Evolutionary conservation across 2,329 filamentous ascomycete genomes (phyloP), one percentile per base, ranked within the genome.

Genomic region (Ophiostoma piceae): DNA sequence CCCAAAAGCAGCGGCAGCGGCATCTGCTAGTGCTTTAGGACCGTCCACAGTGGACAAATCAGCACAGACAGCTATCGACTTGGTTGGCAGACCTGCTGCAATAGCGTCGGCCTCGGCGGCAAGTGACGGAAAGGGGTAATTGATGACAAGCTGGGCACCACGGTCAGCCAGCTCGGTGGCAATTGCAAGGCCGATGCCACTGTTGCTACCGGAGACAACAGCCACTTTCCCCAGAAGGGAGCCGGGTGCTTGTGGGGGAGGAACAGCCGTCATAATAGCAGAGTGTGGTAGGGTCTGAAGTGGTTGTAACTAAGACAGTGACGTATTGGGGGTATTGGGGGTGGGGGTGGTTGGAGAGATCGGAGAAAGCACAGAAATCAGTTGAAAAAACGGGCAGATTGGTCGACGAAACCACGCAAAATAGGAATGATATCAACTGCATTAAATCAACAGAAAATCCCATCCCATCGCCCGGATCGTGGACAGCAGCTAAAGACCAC

Each of bases 141-240:
- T 85, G 75, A 85, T 76, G 9, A 83, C 81, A 8, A 84, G 77
- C 57, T 77, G 78, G 43, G 83, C 82, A 65, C 83, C 83, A 16
- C 80, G 80, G 60, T 78, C 77, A 14, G 81, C 77, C 2, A 84
- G 77, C 68, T 83, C 82, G 37, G 76, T 74, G 2, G 79, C 80
- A 41, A 83, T 81, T 41, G 81, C 81, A 12, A 78, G 76, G 32
- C 82, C 82, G 70, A 84, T 83, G 65, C 82, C 82, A 32, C 77
- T 79, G 70, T 75, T 78, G 37, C 78, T 80, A 41, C 81, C 81
- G 14, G 79, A 80, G 41, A 88, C 79, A 19, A 88, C 79, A 5
- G 87, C 83, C 64, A 84, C 83, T 73, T 86, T 85, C 66, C 74
- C 75, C 4, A 68, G n/a, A 37, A 77, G 74, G 5, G 60, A 64